These are phyloP conservation scores for Yamadazyma endophytica DNA, from an alignment of 805 yeast species.

Conservation along the genomic window DNA sequence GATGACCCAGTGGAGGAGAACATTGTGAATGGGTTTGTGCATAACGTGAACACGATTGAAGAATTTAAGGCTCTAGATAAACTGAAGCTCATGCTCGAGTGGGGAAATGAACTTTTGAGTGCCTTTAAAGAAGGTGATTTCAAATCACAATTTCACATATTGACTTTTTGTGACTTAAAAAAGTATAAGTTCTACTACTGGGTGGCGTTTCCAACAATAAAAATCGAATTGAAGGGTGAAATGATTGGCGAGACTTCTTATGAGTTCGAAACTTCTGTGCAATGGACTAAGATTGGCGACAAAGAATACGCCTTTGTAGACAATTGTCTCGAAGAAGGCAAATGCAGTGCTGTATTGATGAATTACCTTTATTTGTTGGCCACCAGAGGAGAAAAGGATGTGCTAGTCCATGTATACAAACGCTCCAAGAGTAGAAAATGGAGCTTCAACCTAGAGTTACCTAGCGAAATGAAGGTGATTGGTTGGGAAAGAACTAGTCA, in stretches of 20 bases:
- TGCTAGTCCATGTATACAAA: slow-evolving; percentile 23
- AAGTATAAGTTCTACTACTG: slow-evolving; percentile 86
- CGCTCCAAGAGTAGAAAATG: slow-evolving; percentile 14
- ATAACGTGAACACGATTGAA: slow-evolving; percentile 79
- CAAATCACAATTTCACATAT: slow-evolving; percentile 23
- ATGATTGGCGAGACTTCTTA: slow-evolving; percentile 24
- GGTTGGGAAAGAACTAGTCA: slow-evolving; percentile 90
- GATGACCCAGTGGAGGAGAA: slow-evolving; percentile 3
- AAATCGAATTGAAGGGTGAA: slow-evolving; percentile 5
- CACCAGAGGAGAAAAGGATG: slow-evolving; percentile 13
- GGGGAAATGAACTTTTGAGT: slow-evolving; percentile 25
- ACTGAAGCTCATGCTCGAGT: slow-evolving; percentile 43
- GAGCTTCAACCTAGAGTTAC: slow-evolving; percentile 12
- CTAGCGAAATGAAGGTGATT: slow-evolving; percentile 34
- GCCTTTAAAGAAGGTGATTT: slow-evolving; percentile 28
- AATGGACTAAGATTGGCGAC: slow-evolving; percentile 6
- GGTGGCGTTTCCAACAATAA: slow-evolving; percentile 73
- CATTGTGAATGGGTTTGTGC: slow-evolving; percentile 27
- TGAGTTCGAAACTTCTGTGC: not conserved
- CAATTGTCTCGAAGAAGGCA: slow-evolving; percentile 20
- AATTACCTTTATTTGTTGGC: slow-evolving; percentile 53
- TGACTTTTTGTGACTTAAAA: slow-evolving; percentile 84
- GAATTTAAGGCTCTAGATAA: slow-evolving; percentile 75
- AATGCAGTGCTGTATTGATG: slow-evolving; percentile 52
- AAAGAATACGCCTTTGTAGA: slow-evolving; percentile 28